phyloP scores from a whole-genome alignment of 768 basidiomycete genomes.

The Lentinula sp. region DNA sequence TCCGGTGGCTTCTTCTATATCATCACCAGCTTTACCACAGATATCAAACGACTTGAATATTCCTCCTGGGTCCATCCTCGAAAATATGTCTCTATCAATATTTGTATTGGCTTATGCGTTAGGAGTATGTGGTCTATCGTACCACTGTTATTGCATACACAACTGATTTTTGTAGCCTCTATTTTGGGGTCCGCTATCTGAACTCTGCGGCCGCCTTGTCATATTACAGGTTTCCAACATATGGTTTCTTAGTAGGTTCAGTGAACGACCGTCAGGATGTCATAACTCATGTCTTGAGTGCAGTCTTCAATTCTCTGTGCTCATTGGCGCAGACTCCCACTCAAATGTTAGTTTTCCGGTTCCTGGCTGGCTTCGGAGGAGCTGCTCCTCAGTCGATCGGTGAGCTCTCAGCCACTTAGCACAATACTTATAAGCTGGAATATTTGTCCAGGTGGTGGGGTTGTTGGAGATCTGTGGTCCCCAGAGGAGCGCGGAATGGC shows the following conservation, averaged over 20 bases:
- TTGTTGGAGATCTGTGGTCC: conserved; percentile 46
- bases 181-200: conserved; percentile 31
- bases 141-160: neutral
- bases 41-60: conserved; percentile 11
- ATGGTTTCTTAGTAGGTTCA: conserved; percentile 40
- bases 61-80: conserved; percentile 22
- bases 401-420: neutral
- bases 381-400: conserved; percentile 51
- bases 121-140: conserved; percentile 16
- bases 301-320: conserved; percentile 43
- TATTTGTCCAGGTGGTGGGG: conserved; percentile 37
- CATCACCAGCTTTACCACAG: conserved; percentile 32
- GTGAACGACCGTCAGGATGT: neutral
- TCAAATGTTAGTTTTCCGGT: conserved; percentile 54
- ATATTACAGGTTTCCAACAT: conserved; percentile 54
- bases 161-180: conserved; percentile 19
- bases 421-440: neutral
- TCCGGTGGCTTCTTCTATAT: conserved; percentile 42
- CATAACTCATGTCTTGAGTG: neutral
- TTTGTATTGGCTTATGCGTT: conserved; percentile 35
- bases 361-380: conserved; percentile 59
- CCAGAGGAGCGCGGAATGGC: conserved; percentile 49
- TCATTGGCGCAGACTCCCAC: conserved; percentile 44
- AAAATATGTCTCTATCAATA: conserved; percentile 35
- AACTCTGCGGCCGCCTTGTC: conserved; percentile 32